phyloP scores from a whole-genome alignment of 176 grass and related monocot species.

The barley (Hordeum vulgare) region DNA sequence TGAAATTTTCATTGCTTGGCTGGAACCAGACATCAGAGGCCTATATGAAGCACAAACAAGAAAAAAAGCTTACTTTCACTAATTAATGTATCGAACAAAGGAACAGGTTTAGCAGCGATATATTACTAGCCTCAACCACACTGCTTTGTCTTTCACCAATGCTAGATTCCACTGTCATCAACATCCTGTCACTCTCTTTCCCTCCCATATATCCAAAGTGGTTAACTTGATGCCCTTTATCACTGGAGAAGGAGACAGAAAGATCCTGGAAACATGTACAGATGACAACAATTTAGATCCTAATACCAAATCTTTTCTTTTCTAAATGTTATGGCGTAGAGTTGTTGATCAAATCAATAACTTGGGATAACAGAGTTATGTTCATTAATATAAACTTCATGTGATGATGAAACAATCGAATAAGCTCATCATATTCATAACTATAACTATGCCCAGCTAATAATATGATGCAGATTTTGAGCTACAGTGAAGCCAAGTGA shows the following conservation, averaged over 20 bases:
- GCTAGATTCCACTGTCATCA: conserved; percentile 63
- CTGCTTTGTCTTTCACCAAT: conserved; percentile 27
- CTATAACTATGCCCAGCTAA: neutral
- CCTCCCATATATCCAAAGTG: conserved; percentile 23
- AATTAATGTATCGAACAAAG: conserved; percentile 2
- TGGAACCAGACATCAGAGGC: conserved; percentile 68
- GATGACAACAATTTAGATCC: conserved; percentile 7
- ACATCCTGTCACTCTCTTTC: conserved; percentile 66
- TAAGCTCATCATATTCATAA: conserved; percentile 8
- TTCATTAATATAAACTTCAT: neutral
- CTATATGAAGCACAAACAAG: conserved; percentile 38
- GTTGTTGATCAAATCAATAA: neutral
- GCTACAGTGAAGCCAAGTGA: neutral
- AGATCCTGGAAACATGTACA: conserved; percentile 60
- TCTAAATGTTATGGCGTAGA: neutral
- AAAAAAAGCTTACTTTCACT: conserved; percentile 14
- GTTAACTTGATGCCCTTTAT: conserved; percentile 26
- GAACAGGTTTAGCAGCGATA: conserved; percentile 4
- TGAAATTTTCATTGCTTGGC: conserved; percentile 65
- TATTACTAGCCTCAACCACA: conserved; percentile 63
- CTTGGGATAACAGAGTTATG: neutral
- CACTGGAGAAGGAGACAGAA: conserved; percentile 41
- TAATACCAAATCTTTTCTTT: neutral
- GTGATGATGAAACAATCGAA: neutral
- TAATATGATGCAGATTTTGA: neutral